Evolutionary conservation across 176 grass and related monocot genomes (phyloP).

Genomic region (Raddia guianensis): DNA sequence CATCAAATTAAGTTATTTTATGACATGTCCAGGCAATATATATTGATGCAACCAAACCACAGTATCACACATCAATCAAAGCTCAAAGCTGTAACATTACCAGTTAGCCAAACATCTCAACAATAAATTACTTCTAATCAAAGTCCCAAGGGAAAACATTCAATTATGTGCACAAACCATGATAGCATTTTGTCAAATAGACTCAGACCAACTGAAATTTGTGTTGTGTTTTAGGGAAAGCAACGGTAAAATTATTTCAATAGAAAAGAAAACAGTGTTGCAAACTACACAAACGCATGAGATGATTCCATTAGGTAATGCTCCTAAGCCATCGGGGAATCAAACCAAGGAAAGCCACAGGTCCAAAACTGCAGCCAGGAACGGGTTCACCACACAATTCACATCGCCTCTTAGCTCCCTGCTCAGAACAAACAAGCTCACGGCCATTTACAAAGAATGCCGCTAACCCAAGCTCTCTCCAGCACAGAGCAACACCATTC

Average conservation of each 20-base stretch:
- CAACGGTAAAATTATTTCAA: neutral
- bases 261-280: neutral
- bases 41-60: neutral
- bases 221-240: neutral
- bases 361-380: neutral
- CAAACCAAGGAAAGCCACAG: neutral
- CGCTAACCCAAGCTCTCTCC: neutral
- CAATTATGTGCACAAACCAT: neutral
- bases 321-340: neutral
- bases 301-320: neutral
- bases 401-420: neutral
- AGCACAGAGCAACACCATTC: neutral
- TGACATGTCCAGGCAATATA: neutral
- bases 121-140: neutral
- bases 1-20: neutral
- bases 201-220: neutral
- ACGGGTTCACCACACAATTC: neutral
- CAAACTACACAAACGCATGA: neutral
- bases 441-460: neutral
- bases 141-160: neutral
- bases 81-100: neutral
- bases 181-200: neutral
- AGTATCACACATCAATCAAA: neutral
- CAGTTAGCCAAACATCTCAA: neutral
- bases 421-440: too few species aligned